Evolutionary conservation across 1,139 yeast species (phyloP).

Genomic region (Zygosaccharomyces sapae): DNA sequence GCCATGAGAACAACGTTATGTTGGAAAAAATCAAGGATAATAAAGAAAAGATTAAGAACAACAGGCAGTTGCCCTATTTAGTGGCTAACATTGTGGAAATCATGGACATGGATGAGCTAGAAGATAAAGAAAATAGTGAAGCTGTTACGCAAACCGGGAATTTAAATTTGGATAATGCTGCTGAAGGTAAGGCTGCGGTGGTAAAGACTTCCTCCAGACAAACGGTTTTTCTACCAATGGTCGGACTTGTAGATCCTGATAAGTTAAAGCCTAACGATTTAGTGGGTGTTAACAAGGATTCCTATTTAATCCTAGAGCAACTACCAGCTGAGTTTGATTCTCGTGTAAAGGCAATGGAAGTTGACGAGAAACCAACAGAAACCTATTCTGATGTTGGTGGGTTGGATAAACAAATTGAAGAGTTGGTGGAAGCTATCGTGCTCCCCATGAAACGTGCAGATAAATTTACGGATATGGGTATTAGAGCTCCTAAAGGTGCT

Average conservation of each 20-base stretch:
- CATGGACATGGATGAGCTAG: constrained; percentile 81
- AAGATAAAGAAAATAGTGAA: constrained; percentile 47
- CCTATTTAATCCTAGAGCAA: constrained; percentile 87
- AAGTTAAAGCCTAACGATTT: constrained; percentile 90
- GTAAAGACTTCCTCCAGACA: constrained; percentile 96
- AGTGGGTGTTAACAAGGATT: constrained; percentile 96
- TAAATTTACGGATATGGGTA: constrained; percentile 80
- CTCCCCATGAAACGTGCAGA: constrained; percentile 98
- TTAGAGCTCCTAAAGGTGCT: constrained; percentile 97
- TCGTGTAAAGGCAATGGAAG: constrained; percentile 98
- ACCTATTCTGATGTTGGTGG: constrained; percentile 98
- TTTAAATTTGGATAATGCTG: constrained; percentile 85
- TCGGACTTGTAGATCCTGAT: constrained; percentile 89
- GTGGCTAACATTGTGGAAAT: constrained; percentile 98
- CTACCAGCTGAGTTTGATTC: constrained; percentile 97
- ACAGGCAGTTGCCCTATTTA: constrained; percentile 89
- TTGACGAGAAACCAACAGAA: constrained; percentile 96
- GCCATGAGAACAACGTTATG: constrained; percentile 92
- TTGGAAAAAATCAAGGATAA: constrained; percentile 91
- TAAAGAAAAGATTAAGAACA: constrained; percentile 92
- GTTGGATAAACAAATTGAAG: constrained; percentile 95
- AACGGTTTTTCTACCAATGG: constrained; percentile 91
- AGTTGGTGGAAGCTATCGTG: constrained; percentile 94
- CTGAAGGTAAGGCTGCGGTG: constrained; percentile 96
- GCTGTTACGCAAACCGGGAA: constrained; percentile 92